Evolutionary conservation across 805 yeast species (phyloP).

Genomic region (Schwanniomyces yamadae): DNA sequence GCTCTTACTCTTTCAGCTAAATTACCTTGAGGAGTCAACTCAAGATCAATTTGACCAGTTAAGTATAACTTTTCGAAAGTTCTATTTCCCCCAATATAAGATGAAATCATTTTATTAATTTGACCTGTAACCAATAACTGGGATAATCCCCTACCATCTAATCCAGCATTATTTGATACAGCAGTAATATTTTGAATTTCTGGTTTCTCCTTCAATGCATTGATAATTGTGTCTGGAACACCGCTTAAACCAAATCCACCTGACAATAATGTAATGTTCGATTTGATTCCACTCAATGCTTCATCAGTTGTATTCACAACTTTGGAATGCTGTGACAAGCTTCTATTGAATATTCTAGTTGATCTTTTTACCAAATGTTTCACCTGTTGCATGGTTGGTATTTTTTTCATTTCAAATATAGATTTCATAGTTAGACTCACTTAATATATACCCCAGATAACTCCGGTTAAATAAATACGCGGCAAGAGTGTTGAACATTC

Average conservation of each 20-base stretch:
- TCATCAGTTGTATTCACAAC: conserved; percentile 23
- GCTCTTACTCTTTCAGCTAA: conserved; percentile 49
- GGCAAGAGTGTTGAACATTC: too few species aligned
- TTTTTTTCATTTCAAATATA: too few species aligned
- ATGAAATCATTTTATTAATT: conserved; percentile 43
- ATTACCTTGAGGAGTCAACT: conserved; percentile 53
- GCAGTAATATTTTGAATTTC: conserved; percentile 39
- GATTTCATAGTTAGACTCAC: too few species aligned
- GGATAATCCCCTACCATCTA: conserved; percentile 44
- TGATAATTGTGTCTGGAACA: conserved; percentile 44
- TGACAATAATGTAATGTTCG: conserved; percentile 36
- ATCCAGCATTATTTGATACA: conserved; percentile 50
- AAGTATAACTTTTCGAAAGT: conserved; percentile 40
- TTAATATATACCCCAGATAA: too few species aligned
- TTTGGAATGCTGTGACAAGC: conserved; percentile 9
- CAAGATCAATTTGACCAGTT: conserved; percentile 44
- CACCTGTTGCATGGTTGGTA: too few species aligned
- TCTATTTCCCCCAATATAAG: conserved; percentile 48
- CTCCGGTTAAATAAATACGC: too few species aligned
- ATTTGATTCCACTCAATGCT: conserved; percentile 27
- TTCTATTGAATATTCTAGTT: too few species aligned
- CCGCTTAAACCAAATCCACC: conserved; percentile 54
- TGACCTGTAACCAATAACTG: conserved; percentile 42
- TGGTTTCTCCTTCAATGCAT: conserved; percentile 31
- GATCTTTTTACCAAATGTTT: too few species aligned